Evolutionary conservation across 1,139 yeast species (phyloP).

Genomic region (Protomyces gravidus): DNA sequence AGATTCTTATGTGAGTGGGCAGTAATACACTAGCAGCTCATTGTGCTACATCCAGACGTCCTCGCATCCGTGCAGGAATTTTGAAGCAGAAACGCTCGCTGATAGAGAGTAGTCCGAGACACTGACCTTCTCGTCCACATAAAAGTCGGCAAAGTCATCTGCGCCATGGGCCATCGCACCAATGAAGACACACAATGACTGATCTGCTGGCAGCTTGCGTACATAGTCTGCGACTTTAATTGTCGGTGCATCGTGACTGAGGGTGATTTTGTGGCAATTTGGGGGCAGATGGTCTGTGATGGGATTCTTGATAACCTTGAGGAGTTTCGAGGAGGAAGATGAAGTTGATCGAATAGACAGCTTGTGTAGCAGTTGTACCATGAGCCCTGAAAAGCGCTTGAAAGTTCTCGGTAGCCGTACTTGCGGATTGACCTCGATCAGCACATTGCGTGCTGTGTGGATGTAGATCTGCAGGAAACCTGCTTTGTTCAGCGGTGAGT

Average conservation of each 20-base stretch:
- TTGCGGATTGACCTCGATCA: conserved; percentile 90
- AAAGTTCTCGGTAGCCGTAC: conserved; percentile 97
- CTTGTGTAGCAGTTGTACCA: conserved; percentile 93
- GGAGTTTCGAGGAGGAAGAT: conserved; percentile 77
- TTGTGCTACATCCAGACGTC: conserved; percentile 15
- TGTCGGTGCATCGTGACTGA: conserved; percentile 90
- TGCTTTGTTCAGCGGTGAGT: conserved; percentile 95
- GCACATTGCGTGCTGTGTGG: conserved; percentile 90
- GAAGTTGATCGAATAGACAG: conserved; percentile 89
- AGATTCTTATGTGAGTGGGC: too few species aligned
- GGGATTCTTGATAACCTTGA: conserved; percentile 93
- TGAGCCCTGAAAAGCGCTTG: conserved; percentile 92
- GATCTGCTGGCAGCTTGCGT: conserved; percentile 71
- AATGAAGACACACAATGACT: conserved; percentile 93
- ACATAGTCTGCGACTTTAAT: conserved; percentile 86
- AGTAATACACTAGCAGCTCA: not conserved
- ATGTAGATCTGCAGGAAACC: conserved; percentile 94
- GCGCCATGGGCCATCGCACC: conserved; percentile 99
- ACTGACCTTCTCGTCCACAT: conserved; percentile 92
- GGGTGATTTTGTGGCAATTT: conserved; percentile 86
- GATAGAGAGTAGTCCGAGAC: conserved; percentile 91
- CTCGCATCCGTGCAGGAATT: conserved; percentile 38
- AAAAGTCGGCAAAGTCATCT: conserved; percentile 95
- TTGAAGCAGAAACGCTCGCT: conserved; percentile 96
- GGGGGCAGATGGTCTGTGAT: conserved; percentile 95